Percentiles rank a stretch among this genome's conserved stretches.
phyloP scores from a whole-genome alignment of 108 stramenopile species.

The Nitzschia sp. region DNA sequence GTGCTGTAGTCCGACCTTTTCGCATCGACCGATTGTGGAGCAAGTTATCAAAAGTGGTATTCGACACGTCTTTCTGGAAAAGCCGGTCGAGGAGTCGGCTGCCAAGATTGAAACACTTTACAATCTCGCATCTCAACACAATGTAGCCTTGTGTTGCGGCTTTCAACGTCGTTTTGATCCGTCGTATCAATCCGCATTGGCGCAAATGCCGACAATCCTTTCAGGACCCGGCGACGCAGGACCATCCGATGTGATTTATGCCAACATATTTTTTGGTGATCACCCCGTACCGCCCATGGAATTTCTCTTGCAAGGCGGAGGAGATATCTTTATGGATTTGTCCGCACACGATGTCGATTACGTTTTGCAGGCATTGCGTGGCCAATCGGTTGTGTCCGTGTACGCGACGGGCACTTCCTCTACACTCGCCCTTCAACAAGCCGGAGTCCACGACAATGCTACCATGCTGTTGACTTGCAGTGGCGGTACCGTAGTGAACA shows the following conservation, averaged over 20 bases:
- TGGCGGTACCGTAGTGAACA: slow-evolving; percentile 36
- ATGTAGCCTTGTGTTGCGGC: slow-evolving; percentile 63
- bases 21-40: slow-evolving; percentile 52
- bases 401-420: slow-evolving; percentile 64
- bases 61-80: slow-evolving; percentile 59
- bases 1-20: slow-evolving; percentile 59
- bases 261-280: slow-evolving; percentile 68
- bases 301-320: slow-evolving; percentile 70
- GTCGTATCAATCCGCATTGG: slow-evolving; percentile 49
- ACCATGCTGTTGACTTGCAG: slow-evolving; percentile 54
- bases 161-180: slow-evolving; percentile 79
- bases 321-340: slow-evolving; percentile 73
- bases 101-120: slow-evolving; percentile 42
- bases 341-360: slow-evolving; percentile 78
- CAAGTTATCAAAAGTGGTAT: slow-evolving; percentile 40
- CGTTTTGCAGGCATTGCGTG: slow-evolving; percentile 48
- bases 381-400: slow-evolving; percentile 39
- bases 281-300: slow-evolving; percentile 67
- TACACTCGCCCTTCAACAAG: slow-evolving; percentile 42
- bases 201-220: slow-evolving; percentile 17
- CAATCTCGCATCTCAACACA: slow-evolving; percentile 22
- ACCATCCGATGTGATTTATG: slow-evolving; percentile 43
- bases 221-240: slow-evolving; percentile 16
- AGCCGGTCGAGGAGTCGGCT: slow-evolving; percentile 71
- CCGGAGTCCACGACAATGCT: slow-evolving; percentile 70